Evolutionary conservation across 371 early-diverging fungal species (phyloP).

Genomic region (Phascolomyces articulosus): DNA sequence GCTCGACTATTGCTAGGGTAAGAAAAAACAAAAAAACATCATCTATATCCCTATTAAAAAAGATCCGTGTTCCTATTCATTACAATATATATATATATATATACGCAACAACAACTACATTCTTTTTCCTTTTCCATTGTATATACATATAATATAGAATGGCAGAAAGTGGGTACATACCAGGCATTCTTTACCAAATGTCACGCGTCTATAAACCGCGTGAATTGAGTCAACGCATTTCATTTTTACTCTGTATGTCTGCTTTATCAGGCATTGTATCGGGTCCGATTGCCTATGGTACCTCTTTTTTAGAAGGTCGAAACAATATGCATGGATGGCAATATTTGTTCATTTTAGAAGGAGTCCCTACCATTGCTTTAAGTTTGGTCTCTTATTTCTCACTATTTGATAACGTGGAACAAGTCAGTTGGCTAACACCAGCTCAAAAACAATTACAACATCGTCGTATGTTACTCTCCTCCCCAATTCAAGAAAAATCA

Average conservation of each 20-base stretch:
- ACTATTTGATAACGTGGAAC: constrained; percentile 30
- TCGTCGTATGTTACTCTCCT: constrained; percentile 17
- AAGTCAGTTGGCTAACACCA: constrained; percentile 23
- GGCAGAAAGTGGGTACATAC: constrained; percentile 33
- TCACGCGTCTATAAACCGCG: constrained; percentile 29
- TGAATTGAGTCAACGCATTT: constrained; percentile 22
- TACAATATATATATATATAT: no score
- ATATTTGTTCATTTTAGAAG: constrained; percentile 46
- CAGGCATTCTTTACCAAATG: constrained; percentile 29
- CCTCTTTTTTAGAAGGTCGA: constrained; percentile 35
- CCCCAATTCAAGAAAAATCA: no score
- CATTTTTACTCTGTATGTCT: constrained; percentile 19
- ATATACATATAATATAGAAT: constrained; percentile 16
- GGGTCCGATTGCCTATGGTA: constrained; percentile 29
- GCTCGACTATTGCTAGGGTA: constrained; percentile 34
- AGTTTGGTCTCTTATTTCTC: constrained; percentile 36
- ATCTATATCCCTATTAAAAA: background rate
- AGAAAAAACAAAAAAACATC: no score
- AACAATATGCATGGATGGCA: constrained; percentile 47
- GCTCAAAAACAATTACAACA: constrained; percentile 22
- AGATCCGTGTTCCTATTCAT: no score
- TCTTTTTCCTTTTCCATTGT: no score
- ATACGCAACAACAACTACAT: no score
- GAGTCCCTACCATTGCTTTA: constrained; percentile 35
- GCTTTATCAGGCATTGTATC: constrained; percentile 25